Conservation (phyloP, 805 yeast genomes). For the Cyberlindnera misumaiensis region DNA sequence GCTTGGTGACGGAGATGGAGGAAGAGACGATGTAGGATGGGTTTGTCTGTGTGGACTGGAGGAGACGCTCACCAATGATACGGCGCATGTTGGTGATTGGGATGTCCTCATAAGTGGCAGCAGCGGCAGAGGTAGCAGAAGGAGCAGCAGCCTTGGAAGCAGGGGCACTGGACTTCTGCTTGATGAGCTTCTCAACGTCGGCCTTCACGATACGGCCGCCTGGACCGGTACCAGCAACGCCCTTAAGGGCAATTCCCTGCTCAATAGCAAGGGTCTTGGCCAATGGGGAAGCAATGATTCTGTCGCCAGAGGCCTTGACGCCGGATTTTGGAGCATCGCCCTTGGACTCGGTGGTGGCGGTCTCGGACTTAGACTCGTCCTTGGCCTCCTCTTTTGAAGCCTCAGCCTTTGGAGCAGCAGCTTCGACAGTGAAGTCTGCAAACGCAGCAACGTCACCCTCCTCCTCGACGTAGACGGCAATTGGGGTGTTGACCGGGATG, state of each 20-base stretch:
- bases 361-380: slow-evolving; percentile 23
- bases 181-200: slow-evolving; percentile 74
- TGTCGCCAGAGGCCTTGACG: slow-evolving; percentile 35
- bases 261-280: slow-evolving; percentile 93
- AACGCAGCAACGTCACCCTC: slow-evolving; percentile 81
- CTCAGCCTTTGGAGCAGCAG: slow-evolving; percentile 28
- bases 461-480: slow-evolving; percentile 93
- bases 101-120: slow-evolving; percentile 65
- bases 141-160: slow-evolving; percentile 36
- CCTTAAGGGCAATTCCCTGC: slow-evolving; percentile 80
- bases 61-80: slow-evolving; percentile 83
- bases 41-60: slow-evolving; percentile 75
- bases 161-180: slow-evolving; percentile 33
- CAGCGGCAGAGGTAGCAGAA: slow-evolving; percentile 35
- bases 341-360: slow-evolving; percentile 27
- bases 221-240: slow-evolving; percentile 90
- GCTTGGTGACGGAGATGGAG: slow-evolving; percentile 77
- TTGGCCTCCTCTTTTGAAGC: slow-evolving; percentile 15
- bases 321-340: slow-evolving; percentile 26
- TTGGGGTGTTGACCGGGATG: slow-evolving; percentile 89
- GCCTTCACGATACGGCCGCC: slow-evolving; percentile 87
- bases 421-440: slow-evolving; percentile 80
- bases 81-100: slow-evolving; percentile 91
- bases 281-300: slow-evolving; percentile 90
- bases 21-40: slow-evolving; percentile 94